Evolutionary conservation across 306 rosid species (phyloP), one percentile per base, ranked within the genome.

Genomic region (cucumber (Cucumis sativus)): DNA sequence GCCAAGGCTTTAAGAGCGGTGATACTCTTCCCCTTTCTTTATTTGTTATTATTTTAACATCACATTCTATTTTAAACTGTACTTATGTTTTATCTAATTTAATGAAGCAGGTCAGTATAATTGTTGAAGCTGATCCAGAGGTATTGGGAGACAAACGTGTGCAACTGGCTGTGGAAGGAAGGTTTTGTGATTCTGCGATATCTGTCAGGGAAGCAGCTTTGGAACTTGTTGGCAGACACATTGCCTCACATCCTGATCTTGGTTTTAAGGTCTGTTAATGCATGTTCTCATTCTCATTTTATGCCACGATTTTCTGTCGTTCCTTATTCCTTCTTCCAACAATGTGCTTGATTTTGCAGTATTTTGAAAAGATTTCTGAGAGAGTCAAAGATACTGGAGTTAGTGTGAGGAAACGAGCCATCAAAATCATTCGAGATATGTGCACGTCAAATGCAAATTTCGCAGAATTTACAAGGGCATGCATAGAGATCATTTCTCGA

Each of bases 191-290:
- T 82, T 88, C 93, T 16, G 99, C 97, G 14, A 95, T 95, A 80
- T 91, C 97, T 71, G 99, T 87, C 58, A 87, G 99, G 85, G 99
- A 95, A 89, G 99, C 99, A 60, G 98, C 99, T 57, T 78, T 95
- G 90, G 99, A 95, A 84, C 99, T 95, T 81, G 99, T 95, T 39
- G 97, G 99, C 76, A 89, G 97, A 87, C 99, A 95, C 86, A 95
- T 95, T 84, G 93, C 99, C 82, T 95, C 99, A 0, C 99, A 95
- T 85, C 99, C 99, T 47, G 98, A 88, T 87, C 98, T 92, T 83
- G 97, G 99, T 82, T 92, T 95, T 86, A 87, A 95, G 98, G 99
- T 95, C 78, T 74, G 87, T 63, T 17, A 23, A 56, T 81, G 57
- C 70, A 66, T 78, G 75, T 68, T 61, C 68, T 75, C 56, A 59